phyloP scores from a whole-genome alignment of 805 yeast species.

The Candida manassasensis region DNA sequence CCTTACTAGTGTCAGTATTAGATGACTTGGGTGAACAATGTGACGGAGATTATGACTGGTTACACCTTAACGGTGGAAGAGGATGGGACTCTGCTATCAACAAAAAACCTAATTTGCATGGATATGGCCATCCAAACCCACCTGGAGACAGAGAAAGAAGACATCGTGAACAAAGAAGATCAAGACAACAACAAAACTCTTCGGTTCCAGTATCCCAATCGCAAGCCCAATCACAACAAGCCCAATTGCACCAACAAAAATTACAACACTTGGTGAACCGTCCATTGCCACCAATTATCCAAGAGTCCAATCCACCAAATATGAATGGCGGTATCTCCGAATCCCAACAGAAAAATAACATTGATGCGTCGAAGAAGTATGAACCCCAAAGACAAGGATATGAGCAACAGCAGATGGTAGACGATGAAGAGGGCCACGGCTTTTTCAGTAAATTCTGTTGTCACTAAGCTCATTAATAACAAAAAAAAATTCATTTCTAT shows the following conservation, averaged over 20 bases:
- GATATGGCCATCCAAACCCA: constrained; percentile 72
- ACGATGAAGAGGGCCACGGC: constrained; percentile 33
- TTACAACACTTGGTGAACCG: constrained; percentile 45
- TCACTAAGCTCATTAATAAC: constrained; percentile 17
- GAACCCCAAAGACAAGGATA: constrained; percentile 24
- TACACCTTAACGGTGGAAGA: constrained; percentile 70
- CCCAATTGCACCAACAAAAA: constrained; percentile 45
- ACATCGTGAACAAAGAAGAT: constrained; percentile 43
- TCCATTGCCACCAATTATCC: constrained; percentile 45
- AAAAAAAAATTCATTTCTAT: too few relatives aligned
- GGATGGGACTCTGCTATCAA: constrained; percentile 79
- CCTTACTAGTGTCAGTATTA: constrained; percentile 56
- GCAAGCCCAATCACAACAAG: constrained; percentile 33
- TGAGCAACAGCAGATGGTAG: constrained; percentile 33
- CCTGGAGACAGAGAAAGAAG: constrained; percentile 44
- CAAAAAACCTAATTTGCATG: constrained; percentile 75
- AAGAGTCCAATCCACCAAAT: constrained; percentile 28
- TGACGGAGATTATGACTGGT: constrained; percentile 77
- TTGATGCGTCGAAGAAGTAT: constrained; percentile 11
- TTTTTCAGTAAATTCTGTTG: constrained; percentile 43
- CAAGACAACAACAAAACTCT: constrained; percentile 29
- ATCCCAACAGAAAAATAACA: constrained; percentile 10
- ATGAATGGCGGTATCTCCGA: constrained; percentile 14
- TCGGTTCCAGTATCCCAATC: constrained; percentile 13
- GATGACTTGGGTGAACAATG: constrained; percentile 53